Conservation (phyloP, 2,329 filamentous ascomycete genomes). For the Fusarium paranaense region DNA sequence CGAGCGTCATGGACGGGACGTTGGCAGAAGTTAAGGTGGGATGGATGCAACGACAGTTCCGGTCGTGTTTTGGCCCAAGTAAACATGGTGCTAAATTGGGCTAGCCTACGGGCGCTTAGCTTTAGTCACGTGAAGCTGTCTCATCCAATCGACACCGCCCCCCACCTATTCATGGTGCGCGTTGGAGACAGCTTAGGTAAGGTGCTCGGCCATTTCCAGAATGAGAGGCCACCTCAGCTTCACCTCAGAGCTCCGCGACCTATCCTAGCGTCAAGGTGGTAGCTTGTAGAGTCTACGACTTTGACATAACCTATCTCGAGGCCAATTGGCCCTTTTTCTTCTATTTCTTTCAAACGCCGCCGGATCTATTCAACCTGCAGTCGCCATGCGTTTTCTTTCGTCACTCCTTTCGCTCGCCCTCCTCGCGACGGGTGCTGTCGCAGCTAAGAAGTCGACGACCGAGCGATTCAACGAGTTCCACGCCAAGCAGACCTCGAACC, state of each 20-base stretch:
- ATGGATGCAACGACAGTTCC: constrained; percentile 17
- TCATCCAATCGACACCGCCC: constrained; percentile 11
- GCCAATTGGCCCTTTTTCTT: constrained; percentile 40
- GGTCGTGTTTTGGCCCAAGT: constrained; percentile 46
- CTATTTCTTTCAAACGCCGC: not conserved
- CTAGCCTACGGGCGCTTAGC: constrained; percentile 24
- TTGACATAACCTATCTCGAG: constrained; percentile 14
- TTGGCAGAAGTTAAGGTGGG: constrained; percentile 27
- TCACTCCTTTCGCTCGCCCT: constrained; percentile 73
- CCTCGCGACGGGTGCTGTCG: constrained; percentile 69
- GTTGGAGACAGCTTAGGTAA: constrained; percentile 40
- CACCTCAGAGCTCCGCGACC: constrained; percentile 39
- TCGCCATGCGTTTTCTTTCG: constrained; percentile 76
- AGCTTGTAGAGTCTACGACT: constrained; percentile 27
- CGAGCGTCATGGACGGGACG: constrained; percentile 13
- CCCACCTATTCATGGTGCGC: not conserved
- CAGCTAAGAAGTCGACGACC: constrained; percentile 71
- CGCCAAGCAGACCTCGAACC: constrained; percentile 71
- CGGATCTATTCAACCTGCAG: constrained; percentile 2
- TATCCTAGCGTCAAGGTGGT: constrained; percentile 15
- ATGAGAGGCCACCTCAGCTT: constrained; percentile 53
- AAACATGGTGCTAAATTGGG: constrained; percentile 48
- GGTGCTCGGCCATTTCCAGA: constrained; percentile 11
- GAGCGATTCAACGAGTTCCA: constrained; percentile 80
- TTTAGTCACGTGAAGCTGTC: constrained; percentile 23